Evolutionary conservation across 2,329 filamentous ascomycete genomes (phyloP), one percentile per base, ranked within the genome.

Genomic region (Cladophialophora chaetospira): DNA sequence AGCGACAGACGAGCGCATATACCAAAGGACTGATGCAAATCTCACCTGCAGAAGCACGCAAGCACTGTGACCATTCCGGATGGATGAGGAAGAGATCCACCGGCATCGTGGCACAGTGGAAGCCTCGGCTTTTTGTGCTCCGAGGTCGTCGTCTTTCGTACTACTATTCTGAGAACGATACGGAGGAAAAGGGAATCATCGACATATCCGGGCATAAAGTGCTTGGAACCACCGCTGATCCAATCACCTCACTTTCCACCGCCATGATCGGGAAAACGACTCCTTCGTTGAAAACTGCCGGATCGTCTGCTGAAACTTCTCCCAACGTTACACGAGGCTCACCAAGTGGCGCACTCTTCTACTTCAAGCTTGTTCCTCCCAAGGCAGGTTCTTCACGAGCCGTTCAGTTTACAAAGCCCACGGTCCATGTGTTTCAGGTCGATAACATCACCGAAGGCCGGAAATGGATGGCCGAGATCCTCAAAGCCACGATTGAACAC

Each of bases 71-170:
- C 69, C 97, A 96, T 71, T 93, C 88, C 67, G 94, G 94, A 1
- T 99, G 94, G 94, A 99, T 99, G 94, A 97, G 94, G 79, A 99
- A 99, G 81, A 92, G 95, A 74, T 96, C 91, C 58, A 93, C 91
- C 1, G 94, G 93, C 68, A 79, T 97, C 29, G 96, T 99, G 87
- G 91, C 91, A 2, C 96, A 92, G 1, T 99, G 94, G 94, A 99
- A 97, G 70, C 89, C 92, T 10, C 87, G 94, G 10, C 81, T 97
- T n/a, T 99, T 99, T 69, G 87, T 99, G 5, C 83, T 99, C 56
- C 92, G 91, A 68, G 94, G 94, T 26, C 86, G 93, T 50, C 87
- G 94, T 3, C 78, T 99, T 26, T 91, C 92, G 0, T 99, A 99
- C 76, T 99, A 96, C 75, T 99, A 99, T 71, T 89, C 89, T 0